phyloP scores from a whole-genome alignment of 2,329 filamentous ascomycete species.

The Talaromyces rugulosus region DNA sequence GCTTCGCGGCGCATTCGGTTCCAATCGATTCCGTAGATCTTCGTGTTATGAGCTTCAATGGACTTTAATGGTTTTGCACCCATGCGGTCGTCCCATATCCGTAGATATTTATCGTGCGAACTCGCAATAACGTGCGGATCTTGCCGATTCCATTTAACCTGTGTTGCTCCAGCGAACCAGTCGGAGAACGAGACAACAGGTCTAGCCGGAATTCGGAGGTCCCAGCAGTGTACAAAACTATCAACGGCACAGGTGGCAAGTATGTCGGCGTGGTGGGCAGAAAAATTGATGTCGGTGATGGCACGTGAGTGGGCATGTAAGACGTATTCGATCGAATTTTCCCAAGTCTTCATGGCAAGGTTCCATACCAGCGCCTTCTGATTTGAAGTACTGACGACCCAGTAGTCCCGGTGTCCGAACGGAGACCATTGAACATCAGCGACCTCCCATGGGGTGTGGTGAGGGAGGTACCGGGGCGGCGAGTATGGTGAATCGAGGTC shows the following conservation, averaged over 20 bases:
- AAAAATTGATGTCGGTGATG: conserved; percentile 96
- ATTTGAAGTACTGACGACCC: conserved; percentile 92
- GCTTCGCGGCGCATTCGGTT: conserved; percentile 70
- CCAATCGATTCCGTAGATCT: conserved; percentile 96
- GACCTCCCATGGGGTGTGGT: conserved; percentile 88
- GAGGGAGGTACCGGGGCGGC: conserved; percentile 76
- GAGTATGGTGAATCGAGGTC: conserved; percentile 88
- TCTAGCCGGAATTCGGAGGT: conserved; percentile 68
- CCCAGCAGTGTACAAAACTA: conserved; percentile 90
- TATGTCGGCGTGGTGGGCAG: conserved; percentile 82
- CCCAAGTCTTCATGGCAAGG: conserved; percentile 63
- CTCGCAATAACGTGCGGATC: conserved; percentile 84
- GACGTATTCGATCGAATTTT: conserved; percentile 83
- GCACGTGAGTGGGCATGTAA: conserved; percentile 80
- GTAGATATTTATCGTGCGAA: conserved; percentile 80
- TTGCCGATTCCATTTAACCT: conserved; percentile 91
- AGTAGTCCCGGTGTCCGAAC: conserved; percentile 82
- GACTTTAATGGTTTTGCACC: conserved; percentile 73
- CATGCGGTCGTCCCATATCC: conserved; percentile 85
- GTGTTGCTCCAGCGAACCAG: conserved; percentile 89
- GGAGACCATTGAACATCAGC: conserved; percentile 97
- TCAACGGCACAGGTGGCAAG: conserved; percentile 89
- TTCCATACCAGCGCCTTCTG: conserved; percentile 95
- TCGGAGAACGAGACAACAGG: conserved; percentile 81
- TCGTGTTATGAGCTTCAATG: conserved; percentile 83